Evolutionary conservation across 495 filamentous ascomycete genomes (phyloP), one percentile per base, ranked within the genome.

Genomic region (Penicillium nucicola): DNA sequence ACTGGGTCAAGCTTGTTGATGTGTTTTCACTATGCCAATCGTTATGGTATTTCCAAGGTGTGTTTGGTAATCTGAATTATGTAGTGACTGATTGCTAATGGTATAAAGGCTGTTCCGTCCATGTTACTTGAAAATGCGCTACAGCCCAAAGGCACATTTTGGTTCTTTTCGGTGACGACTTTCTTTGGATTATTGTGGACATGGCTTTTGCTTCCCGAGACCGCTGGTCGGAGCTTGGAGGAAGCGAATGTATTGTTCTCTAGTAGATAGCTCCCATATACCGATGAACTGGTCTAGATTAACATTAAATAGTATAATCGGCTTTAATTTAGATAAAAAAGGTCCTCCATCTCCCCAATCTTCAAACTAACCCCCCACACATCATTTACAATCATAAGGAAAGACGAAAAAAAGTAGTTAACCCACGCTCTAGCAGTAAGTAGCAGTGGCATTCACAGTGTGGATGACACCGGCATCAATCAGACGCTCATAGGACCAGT

Each of bases 21-120:
- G 54, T 58, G 53, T 32, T 72, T 85, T 33, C 82, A 87, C 58
- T 86, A 81, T 62, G 79, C 68, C 17, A 84, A 84, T 50, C 81
- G 83, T 51, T 84, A 84, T 53, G 82, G 81, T 11, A 20, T 57
- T 7, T 57, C 61, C 8, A 64, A 64, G 54, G 61, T 64, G 45
- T 36, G 78, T 44, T 6, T 34, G 10, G 5, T 10, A 14, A 28
- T 8, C 4, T 7, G n/a, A 23, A 14, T 12, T 31, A n/a, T 36
- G 9, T 28, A 10, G 7, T 4, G 2, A 12, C 8, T 35, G 28
- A 17, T 48, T 34, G n/a, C 34, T 55, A 14, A 51, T 15, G 7
- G 0, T 57, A 69, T n/a, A 13, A 23, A 62, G 53, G 56, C 60
- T 22, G 58, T 63, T 15, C 48, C 76, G 71, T 71, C 72, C 18